Evolutionary conservation across 1,139 yeast species (phyloP).

Genomic region (Pichia sp.): DNA sequence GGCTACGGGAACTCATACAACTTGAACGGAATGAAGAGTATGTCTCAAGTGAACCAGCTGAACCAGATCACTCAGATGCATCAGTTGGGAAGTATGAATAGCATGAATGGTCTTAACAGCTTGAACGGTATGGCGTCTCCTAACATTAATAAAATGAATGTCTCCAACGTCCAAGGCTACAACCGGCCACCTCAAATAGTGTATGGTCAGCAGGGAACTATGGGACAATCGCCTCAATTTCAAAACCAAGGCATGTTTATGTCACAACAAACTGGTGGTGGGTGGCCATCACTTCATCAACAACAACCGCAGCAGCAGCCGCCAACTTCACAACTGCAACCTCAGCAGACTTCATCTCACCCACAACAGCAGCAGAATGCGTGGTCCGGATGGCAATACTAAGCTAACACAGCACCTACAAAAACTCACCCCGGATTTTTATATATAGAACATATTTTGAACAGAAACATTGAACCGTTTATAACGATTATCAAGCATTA

Average conservation of each 20-base stretch:
- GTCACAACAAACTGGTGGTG: constrained; percentile 12
- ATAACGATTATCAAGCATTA: neutral
- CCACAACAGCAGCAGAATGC: constrained; percentile 14
- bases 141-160: neutral
- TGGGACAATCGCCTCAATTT: constrained; percentile 8
- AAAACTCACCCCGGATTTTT: neutral
- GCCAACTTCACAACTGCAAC: constrained; percentile 17
- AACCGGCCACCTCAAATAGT: neutral
- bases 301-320: constrained; percentile 13
- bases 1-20: neutral
- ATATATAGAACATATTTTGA: neutral
- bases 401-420: neutral
- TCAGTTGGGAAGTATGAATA: constrained; percentile 5
- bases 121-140: neutral
- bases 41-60: constrained; percentile 7
- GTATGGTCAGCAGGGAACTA: constrained; percentile 1
- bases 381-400: constrained; percentile 16
- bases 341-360: constrained; percentile 14
- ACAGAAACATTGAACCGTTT: neutral
- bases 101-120: constrained; percentile 2
- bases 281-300: constrained; percentile 11
- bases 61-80: constrained; percentile 6
- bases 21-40: neutral
- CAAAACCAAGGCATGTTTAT: constrained; percentile 4
- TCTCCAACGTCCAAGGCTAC: neutral